Conservation (phyloP, 257 asterid genomes). For the Solanum corneliomulleri region DNA sequence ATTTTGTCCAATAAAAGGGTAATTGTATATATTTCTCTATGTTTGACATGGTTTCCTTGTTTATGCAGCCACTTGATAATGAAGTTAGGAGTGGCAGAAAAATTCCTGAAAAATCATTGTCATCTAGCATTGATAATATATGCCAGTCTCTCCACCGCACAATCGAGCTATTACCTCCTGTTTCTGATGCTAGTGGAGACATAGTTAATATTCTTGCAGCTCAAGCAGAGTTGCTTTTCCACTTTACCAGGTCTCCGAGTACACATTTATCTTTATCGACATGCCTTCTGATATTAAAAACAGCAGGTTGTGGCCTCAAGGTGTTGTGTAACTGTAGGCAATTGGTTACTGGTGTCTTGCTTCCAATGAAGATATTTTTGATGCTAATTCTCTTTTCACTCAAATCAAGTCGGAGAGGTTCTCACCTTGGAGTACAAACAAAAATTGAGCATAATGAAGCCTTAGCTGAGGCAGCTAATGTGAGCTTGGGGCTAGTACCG, state of each 20-base stretch:
- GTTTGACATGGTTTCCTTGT: constrained; percentile 8
- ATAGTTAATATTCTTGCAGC: constrained; percentile 50
- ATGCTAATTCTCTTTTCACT: constrained; percentile 55
- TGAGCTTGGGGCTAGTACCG: constrained; percentile 62
- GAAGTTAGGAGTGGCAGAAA: constrained; percentile 31
- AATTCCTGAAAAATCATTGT: constrained; percentile 43
- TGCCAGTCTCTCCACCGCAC: constrained; percentile 54
- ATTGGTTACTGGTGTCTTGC: constrained; percentile 24
- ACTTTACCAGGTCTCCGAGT: constrained; percentile 36
- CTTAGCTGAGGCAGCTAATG: constrained; percentile 44
- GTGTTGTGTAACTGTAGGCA: constrained; percentile 37
- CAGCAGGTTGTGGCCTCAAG: constrained; percentile 67
- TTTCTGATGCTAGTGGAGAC: constrained; percentile 32
- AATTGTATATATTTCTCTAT: background rate
- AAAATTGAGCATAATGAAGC: constrained; percentile 22
- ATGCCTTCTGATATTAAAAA: constrained; percentile 40
- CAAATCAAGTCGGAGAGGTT: constrained; percentile 17
- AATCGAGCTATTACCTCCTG: constrained; percentile 38
- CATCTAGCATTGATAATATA: constrained; percentile 43
- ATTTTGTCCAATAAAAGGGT: background rate
- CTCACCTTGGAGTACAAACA: constrained; percentile 1
- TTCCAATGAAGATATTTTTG: constrained; percentile 37
- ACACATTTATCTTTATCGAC: constrained; percentile 21
- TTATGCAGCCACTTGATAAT: constrained; percentile 45
- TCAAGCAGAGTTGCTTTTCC: constrained; percentile 69